Base-by-base conservation (phyloP, 2,329 filamentous ascomycete genomes). In the Colletotrichum sp. region DNA sequence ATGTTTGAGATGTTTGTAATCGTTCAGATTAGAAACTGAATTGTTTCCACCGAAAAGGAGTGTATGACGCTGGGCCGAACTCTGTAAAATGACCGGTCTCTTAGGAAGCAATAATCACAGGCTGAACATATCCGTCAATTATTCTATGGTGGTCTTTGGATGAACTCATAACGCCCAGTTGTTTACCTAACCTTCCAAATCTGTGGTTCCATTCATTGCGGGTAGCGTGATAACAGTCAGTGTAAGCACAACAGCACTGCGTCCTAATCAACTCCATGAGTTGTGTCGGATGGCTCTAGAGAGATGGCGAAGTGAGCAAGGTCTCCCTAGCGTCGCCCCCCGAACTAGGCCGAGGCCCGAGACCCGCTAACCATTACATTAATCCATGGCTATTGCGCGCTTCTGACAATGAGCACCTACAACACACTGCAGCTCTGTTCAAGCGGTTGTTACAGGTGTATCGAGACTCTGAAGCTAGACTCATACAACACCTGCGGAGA, bases 341-440 rank as follows among this genome's bases (percentile, higher is more conserved):
- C 36, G 8, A 10, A 43, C 36, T 10, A 43, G 36, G 36, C 36
- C 16, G 38, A n/a, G 18, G 38, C 38, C 38, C 38, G 38, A 10
- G 38, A n/a, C 38, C 18, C 15, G 34, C 34, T 36, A 36, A 16
- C 34, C 15, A 36, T 8, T 36, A 16, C 15, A 16, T 36, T 16
- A 16, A 8, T 0, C 0, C 36, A 38, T 18, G 15, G 15, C 36
- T 0, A 8, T 38, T 18, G 7, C 15, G 34, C 34, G 38, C 38
- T n/a, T 43, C 6, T n/a, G 9, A n/a, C 16, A 18, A 0, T 43
- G 8, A 43, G 38, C 18, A 43, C 36, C 16, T 18, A 43, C 36
- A 18, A 8, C 16, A 43, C 16, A 43, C 16, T 43, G 16, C 16
- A 18, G 38, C 38, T 43, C 38, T 43, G 8, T 43, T 18, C 38